Evolutionary conservation across 495 filamentous ascomycete genomes (phyloP).

Genomic region (Evernia prunastri): DNA sequence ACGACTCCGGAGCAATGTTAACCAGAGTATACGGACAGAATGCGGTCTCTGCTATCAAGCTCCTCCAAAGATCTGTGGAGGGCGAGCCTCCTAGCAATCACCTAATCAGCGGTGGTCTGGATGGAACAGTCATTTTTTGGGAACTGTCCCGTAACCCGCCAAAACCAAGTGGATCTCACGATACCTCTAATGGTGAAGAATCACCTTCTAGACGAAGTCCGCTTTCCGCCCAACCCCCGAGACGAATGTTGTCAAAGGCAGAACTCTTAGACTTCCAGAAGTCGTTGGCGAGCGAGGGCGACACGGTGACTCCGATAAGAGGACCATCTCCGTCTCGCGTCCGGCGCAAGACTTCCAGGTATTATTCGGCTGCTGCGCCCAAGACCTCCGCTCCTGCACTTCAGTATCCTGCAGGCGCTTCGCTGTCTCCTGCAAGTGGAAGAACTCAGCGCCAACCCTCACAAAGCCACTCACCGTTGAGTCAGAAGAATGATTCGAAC

Average conservation of each 20-base stretch:
- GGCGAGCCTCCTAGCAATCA: conserved; percentile 34
- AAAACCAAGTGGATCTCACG: conserved; percentile 8
- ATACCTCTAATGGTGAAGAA: conserved; percentile 29
- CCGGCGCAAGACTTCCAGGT: conserved; percentile 47
- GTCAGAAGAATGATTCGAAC: conserved; percentile 30
- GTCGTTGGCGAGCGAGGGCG: conserved; percentile 30
- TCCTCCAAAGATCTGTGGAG: conserved; percentile 51
- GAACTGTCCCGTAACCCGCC: conserved; percentile 35
- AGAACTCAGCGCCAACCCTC: conserved; percentile 28
- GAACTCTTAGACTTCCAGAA: conserved; percentile 73
- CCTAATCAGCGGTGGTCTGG: conserved; percentile 69
- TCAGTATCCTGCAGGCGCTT: conserved; percentile 27
- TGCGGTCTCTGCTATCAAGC: conserved; percentile 72
- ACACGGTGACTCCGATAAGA: conserved; percentile 42
- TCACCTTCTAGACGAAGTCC: conserved; percentile 48
- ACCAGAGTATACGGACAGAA: conserved; percentile 91
- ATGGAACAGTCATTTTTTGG: conserved; percentile 86
- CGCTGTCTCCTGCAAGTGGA: conserved; percentile 34
- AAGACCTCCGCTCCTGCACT: conserved; percentile 31
- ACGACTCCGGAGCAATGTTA: conserved; percentile 65
- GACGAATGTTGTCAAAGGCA: conserved; percentile 66
- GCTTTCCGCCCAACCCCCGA: conserved; percentile 49
- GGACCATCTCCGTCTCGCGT: conserved; percentile 60
- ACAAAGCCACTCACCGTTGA: conserved; percentile 40
- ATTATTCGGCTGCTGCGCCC: conserved; percentile 25